Evolutionary conservation across 2,329 filamentous ascomycete genomes (phyloP), one percentile per base, ranked within the genome.

Genomic region (Paramyrothecium sp.): DNA sequence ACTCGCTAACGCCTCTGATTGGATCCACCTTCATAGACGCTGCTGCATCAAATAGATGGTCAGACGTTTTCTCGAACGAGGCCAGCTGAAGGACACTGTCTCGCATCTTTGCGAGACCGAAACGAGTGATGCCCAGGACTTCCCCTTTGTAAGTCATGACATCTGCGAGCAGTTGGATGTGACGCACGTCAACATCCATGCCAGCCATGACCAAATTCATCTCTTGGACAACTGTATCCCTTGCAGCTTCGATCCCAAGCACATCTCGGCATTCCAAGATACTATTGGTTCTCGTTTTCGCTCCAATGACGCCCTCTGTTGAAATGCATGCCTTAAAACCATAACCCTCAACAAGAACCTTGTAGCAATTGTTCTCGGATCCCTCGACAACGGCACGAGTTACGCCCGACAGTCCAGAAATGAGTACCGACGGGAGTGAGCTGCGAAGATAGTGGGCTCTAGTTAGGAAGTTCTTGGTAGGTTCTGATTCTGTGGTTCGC

Each of bases 81-180:
- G 95, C 95, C 16, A 99, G 83, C 74, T 99, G 95, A 56, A 99
- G 79, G 11, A 98, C 95, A 17, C 86, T 91, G 73, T 99, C 95
- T 54, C 95, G 84, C 89, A 97, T 98, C 81, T 99, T 99, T 57
- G 92, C 90, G 22, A 99, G 81, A 54, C 95, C 95, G 73, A 98
- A 98, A 30, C 95, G 89, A 2, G 95, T 99, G 71, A 99, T 99
- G 54, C 95, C 95, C n/a, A 97, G 83, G 0, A 99, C 91, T 65
- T 98, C 94, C 53, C 95, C 95, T 78, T 97, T 98, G 82, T 94
- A 98, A 1, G 95, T 98, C 95, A 99, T 99, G 55, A 97, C 93
- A 69, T 99, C 95, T 12, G 95, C 94, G 2, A 99, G 85, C 19
- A 99, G 84, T 72, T 97, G 90, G 92, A 99, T 98, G 77, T 99